A percentile compares a stretch with the other conserved stretches of the same genome.
These are phyloP conservation scores for Coniella vitis DNA, from an alignment of 2,329 filamentous ascomycete species.

Conservation along the genomic window DNA sequence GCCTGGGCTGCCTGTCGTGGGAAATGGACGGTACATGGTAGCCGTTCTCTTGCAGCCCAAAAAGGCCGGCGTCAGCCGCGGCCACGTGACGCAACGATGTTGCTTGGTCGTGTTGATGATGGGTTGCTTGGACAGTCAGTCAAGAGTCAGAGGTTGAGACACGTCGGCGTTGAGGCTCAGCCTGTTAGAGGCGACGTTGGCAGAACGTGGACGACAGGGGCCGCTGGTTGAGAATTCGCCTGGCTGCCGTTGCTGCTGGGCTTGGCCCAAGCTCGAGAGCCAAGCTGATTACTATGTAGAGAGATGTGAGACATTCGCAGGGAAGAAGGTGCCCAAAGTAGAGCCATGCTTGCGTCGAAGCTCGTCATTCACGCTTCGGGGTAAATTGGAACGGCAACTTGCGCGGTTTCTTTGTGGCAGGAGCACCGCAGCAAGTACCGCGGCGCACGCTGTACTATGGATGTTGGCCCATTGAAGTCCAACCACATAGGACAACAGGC, in stretches of 20 bases:
- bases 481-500: no score
- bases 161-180: background rate
- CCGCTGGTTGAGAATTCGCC: background rate
- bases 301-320: background rate
- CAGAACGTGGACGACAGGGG: constrained; percentile 7
- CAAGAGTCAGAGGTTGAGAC: background rate
- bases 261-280: constrained; percentile 2
- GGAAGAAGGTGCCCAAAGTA: no score
- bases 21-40: constrained; percentile 1
- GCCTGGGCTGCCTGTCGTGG: no score
- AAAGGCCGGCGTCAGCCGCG: no score
- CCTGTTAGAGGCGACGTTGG: constrained; percentile 8
- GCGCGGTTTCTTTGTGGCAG: no score
- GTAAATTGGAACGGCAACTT: no score
- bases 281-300: background rate
- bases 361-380: constrained; percentile 3
- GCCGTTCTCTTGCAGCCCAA: no score
- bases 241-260: background rate
- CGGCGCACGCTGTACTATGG: no score
- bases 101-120: no score
- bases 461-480: no score
- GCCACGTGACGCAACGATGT: no score
- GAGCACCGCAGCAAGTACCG: no score
- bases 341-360: constrained; percentile 1
- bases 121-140: background rate